Evolutionary conservation across 2,329 filamentous ascomycete species (phyloP).

Genomic region (Diaporthe sp.): DNA sequence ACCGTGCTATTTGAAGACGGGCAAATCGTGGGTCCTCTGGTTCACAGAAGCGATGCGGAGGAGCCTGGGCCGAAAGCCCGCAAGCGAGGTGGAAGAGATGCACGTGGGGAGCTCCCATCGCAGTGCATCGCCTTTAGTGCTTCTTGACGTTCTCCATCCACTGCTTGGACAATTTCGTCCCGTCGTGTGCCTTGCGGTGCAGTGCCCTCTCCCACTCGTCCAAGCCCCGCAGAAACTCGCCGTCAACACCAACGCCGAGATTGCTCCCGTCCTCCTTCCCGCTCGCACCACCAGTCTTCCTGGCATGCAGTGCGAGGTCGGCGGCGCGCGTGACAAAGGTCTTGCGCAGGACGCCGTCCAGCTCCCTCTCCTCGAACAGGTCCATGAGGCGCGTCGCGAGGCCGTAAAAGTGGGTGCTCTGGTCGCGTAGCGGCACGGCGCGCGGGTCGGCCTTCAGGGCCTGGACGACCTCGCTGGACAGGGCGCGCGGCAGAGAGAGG

Average conservation of each 20-base stretch:
- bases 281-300: constrained; percentile 78
- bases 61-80: background rate
- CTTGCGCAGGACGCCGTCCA: constrained; percentile 81
- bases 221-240: constrained; percentile 87
- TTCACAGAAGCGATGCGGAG: background rate
- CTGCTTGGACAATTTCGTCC: constrained; percentile 76
- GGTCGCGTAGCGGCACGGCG: constrained; percentile 85
- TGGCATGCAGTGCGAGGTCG: constrained; percentile 89
- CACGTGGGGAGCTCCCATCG: background rate
- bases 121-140: constrained; percentile 39
- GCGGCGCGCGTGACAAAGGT: constrained; percentile 86
- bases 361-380: constrained; percentile 84
- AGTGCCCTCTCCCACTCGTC: constrained; percentile 90
- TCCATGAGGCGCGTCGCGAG: constrained; percentile 89
- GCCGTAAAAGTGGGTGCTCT: constrained; percentile 90
- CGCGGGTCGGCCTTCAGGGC: constrained; percentile 92
- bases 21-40: no score
- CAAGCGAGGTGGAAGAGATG: background rate
- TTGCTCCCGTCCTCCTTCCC: constrained; percentile 80
- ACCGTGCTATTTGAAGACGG: no score
- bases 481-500: constrained; percentile 83
- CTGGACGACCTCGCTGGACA: constrained; percentile 85
- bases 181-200: constrained; percentile 82
- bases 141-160: constrained; percentile 77
- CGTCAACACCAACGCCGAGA: constrained; percentile 72